A percentile compares a stretch with the other conserved stretches of the same genome.
Evolutionary conservation across 176 grass and related monocot species (phyloP).

Genomic region (Triticum dicoccoides): DNA sequence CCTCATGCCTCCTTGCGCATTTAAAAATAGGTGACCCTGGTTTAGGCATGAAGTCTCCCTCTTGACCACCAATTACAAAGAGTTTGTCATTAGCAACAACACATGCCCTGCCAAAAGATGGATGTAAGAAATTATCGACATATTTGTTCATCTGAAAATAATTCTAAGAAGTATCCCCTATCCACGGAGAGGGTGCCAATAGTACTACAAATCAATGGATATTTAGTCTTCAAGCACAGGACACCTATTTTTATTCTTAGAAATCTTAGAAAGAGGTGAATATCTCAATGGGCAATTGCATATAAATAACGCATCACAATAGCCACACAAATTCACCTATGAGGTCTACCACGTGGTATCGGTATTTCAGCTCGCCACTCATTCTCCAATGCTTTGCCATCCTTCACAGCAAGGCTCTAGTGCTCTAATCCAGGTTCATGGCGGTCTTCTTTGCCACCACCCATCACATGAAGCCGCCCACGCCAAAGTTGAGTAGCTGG

Average conservation of each 20-base stretch:
- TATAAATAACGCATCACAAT: background rate
- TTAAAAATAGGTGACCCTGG: slow-evolving; percentile 90
- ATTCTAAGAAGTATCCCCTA: background rate
- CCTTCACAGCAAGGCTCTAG: slow-evolving; percentile 84
- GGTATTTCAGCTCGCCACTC: slow-evolving; percentile 65
- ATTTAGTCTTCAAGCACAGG: background rate
- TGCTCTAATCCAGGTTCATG: slow-evolving; percentile 84
- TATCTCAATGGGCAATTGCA: background rate
- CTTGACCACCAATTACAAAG: slow-evolving; percentile 92
- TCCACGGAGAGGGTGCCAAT: background rate
- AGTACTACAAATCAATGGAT: background rate
- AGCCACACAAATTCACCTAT: slow-evolving; percentile 41
- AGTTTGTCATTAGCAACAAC: slow-evolving; percentile 71
- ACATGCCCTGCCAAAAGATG: slow-evolving; percentile 57
- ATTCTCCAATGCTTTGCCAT: slow-evolving; percentile 73
- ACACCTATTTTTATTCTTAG: background rate
- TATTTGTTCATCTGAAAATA: background rate
- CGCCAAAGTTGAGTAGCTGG: slow-evolving; percentile 89
- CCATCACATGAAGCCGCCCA: slow-evolving; percentile 86
- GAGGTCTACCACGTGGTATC: slow-evolving; percentile 89
- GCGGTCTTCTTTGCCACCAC: slow-evolving; percentile 83
- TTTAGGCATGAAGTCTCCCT: slow-evolving; percentile 93
- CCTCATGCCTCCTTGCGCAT: slow-evolving; percentile 76
- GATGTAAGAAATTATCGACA: background rate
- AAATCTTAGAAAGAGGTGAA: background rate